Percentiles rank a stretch among this genome's conserved stretches.
These are phyloP conservation scores for Sclerotinia sclerotiorum DNA, from an alignment of 2,329 filamentous ascomycete genomes.

Conservation along the genomic window DNA sequence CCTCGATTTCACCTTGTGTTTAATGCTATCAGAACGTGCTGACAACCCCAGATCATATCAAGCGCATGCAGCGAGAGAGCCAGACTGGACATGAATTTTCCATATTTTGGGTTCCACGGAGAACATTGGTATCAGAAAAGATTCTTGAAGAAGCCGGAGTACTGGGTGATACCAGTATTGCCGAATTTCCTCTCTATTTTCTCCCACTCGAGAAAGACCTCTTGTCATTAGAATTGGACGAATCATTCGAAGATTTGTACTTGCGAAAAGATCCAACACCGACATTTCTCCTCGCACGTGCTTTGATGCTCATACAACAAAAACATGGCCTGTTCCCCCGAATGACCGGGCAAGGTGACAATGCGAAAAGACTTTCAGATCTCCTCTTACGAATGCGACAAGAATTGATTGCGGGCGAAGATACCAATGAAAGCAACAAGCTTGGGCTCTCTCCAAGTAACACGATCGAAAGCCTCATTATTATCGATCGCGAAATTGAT, in stretches of 20 bases:
- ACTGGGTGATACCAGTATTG: constrained; percentile 85
- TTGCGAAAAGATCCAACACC: constrained; percentile 86
- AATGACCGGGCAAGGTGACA: constrained; percentile 93
- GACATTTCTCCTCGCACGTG: constrained; percentile 84
- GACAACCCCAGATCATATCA: constrained; percentile 78
- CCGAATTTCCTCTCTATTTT: constrained; percentile 85
- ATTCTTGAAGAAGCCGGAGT: constrained; percentile 91
- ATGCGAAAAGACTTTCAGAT: constrained; percentile 85
- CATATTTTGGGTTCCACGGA: constrained; percentile 91
- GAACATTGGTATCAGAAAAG: constrained; percentile 87
- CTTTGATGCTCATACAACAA: constrained; percentile 91
- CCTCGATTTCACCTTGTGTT: constrained; percentile 39
- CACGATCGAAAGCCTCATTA: constrained; percentile 84
- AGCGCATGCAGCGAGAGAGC: constrained; percentile 81
- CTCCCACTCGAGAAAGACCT: constrained; percentile 90
- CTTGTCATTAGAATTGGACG: constrained; percentile 84
- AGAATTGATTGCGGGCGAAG: constrained; percentile 79
- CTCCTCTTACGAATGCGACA: constrained; percentile 87
- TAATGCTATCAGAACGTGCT: constrained; percentile 58
- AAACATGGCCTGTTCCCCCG: constrained; percentile 91
- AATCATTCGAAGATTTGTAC: constrained; percentile 84
- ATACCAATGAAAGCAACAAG: constrained; percentile 59
- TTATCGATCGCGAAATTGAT: constrained; percentile 94
- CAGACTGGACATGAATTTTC: constrained; percentile 94
- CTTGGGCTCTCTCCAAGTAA: constrained; percentile 80